Conservation (phyloP, 2,329 filamentous ascomycete genomes). For the Penicillium janthinellum region DNA sequence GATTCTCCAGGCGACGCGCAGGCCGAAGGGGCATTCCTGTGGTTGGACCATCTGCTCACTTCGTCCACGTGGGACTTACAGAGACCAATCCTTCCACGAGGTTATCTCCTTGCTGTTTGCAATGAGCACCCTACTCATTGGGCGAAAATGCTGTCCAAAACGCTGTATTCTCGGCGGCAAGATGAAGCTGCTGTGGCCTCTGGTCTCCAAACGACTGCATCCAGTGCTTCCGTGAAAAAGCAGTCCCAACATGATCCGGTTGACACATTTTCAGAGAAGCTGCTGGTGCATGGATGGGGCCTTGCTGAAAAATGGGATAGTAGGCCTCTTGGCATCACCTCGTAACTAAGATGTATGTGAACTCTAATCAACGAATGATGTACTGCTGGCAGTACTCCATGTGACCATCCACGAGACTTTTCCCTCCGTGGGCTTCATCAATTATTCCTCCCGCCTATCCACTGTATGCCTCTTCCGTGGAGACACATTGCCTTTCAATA, state of each 20-base stretch:
- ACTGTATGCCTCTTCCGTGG: too few relatives aligned
- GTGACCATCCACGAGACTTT: neutral
- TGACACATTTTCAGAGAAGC: conserved; percentile 20
- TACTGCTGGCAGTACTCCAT: neutral
- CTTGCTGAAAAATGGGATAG: conserved; percentile 33
- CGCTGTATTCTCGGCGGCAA: conserved; percentile 17
- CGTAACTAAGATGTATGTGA: neutral
- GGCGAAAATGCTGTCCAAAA: conserved; percentile 28
- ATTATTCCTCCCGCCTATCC: too few relatives aligned
- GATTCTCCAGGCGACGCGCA: conserved; percentile 32
- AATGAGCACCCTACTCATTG: conserved; percentile 36
- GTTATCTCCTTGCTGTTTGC: conserved; percentile 39
- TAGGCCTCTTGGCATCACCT: conserved; percentile 37
- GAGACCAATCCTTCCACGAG: conserved; percentile 32
- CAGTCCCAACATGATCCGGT: conserved; percentile 6
- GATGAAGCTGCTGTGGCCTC: neutral
- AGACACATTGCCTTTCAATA: too few relatives aligned
- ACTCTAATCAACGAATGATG: neutral
- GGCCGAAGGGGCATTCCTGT: conserved; percentile 50
- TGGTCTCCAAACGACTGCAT: neutral
- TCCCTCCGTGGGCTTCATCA: neutral
- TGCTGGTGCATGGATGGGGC: conserved; percentile 35
- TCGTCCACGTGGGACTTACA: conserved; percentile 40
- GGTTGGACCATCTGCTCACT: conserved; percentile 53
- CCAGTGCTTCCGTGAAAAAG: conserved; percentile 1